Evolutionary conservation across 768 basidiomycete genomes (phyloP), one percentile per base, ranked within the genome.

Genomic region (Polyporus arcularius): DNA sequence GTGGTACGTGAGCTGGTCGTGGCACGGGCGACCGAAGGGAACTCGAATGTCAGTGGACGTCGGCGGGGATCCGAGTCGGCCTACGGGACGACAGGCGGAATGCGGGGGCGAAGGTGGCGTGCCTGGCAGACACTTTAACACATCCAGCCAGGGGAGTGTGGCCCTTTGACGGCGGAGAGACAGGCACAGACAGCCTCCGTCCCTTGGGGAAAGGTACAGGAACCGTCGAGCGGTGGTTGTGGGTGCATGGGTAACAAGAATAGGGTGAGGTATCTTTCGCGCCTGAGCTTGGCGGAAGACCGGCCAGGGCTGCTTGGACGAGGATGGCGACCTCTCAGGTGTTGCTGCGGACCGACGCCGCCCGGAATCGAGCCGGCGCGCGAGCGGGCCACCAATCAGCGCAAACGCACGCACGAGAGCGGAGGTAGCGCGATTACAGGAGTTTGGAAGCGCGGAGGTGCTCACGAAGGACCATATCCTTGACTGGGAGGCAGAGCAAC

Each of bases 401-500:
- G 35, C 35, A 35, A 35, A 35, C 35, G 35, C 35, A 35, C 35
- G 35, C 35, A 35, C 35, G 35, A 35, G 3, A 35, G 35, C 35
- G 35, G 11, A 35, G n/a, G 48, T 30, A 31, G 12, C 32, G 39
- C 39, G 35, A 10, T 79, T 75, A 89, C 67, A 89, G 74, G 41
- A 91, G 78, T 68, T 84, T 88, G 8, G 86, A 88, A 66, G 88
- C 87, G 63, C 86, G 88, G 30, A 91, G 79, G 67, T 91, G 88
- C 66, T 90, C 85, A 47, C 90, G 85, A 40, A 90, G 84, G 51
- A 92, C 89, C 88, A 90, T 91, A 68, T 92, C 90, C 41, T 89
- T 82, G 52, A 92, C 90, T 90, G 66, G 10, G 49, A 30, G 55
- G 46, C 12, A 16, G 21, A 21, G 8, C 2, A 38, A 4, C 35